Evolutionary conservation across 1,284 basidiomycete species (phyloP), one percentile per base, ranked within the genome.

Genomic region (Spongiforma sp.): DNA sequence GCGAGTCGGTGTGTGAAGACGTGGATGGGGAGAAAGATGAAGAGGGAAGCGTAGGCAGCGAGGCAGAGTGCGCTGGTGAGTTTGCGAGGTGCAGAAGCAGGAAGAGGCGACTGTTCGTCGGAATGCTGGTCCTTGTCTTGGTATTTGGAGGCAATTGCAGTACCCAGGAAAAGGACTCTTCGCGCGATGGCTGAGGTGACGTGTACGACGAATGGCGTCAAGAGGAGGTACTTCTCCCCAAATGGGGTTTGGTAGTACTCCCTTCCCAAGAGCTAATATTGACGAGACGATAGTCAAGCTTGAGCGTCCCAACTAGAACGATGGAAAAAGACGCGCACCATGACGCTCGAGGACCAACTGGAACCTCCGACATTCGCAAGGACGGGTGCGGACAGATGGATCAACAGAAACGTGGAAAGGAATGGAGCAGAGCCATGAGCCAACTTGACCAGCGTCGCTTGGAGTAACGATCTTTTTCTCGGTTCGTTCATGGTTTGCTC

Each of bases 241-340:
- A 88, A 82, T 0, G 78, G 55, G 0, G 88, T 90, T 73, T 93
- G 90, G 73, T 93, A 93, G 77, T 92, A 93, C 76, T 93, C 92
- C 56, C 91, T 80, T 15, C 91, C 90, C 12, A 93, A 77, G 30
- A 93, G 78, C 91, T 93, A 54, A 24, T 24, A 17, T 3, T n/a
- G 7, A 24, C 57, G 36, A 67, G 61, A 14, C 11, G 32, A n/a
- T 46, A 19, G 3, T 32, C 24, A n/a, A n/a, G n/a, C n/a, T n/a
- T n/a, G n/a, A n/a, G n/a, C n/a, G n/a, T n/a, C n/a, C n/a, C n/a
- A n/a, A n/a, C n/a, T n/a, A n/a, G n/a, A n/a, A n/a, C 34, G 21
- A 39, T 34, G 24, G 12, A 26, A 33, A 19, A 7, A n/a, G 37
- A 75, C 80, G 62, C 64, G 6, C 63, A 90, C 92, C 91, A 93